Evolutionary conservation across 202 grass and related monocot genomes (phyloP).

Genomic region (Zoysia matrella): DNA sequence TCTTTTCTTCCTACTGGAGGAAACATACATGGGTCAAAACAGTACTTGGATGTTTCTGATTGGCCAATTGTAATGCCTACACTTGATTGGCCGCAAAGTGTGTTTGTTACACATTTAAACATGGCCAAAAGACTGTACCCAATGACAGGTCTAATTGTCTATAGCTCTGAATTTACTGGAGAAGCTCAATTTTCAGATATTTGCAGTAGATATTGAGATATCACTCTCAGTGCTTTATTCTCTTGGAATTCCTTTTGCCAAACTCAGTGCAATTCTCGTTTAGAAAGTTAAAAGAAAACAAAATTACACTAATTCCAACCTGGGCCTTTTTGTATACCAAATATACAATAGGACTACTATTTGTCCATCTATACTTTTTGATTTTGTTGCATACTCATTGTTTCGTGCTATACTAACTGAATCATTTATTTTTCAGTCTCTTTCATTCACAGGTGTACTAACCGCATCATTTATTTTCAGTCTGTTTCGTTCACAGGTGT

Average conservation of each 20-base stretch:
- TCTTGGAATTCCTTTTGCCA: slow-evolving; percentile 3
- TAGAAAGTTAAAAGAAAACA: not conserved
- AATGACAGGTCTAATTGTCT: not conserved
- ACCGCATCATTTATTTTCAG: too few species aligned
- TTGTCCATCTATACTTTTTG: not conserved
- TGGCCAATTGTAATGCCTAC: not conserved
- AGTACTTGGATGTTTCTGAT: not conserved
- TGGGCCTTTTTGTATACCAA: not conserved
- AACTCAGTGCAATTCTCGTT: not conserved
- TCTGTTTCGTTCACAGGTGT: too few species aligned
- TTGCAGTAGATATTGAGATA: not conserved
- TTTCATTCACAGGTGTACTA: too few species aligned
- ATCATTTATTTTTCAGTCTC: too few species aligned
- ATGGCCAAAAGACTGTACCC: not conserved
- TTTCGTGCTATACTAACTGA: not conserved
- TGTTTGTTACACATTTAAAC: not conserved
- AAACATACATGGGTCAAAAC: not conserved
- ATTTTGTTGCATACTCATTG: not conserved
- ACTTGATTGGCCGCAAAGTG: not conserved
- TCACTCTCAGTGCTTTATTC: not conserved
- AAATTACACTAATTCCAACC: slow-evolving; percentile 2
- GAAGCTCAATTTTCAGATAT: not conserved
- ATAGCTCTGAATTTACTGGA: not conserved
- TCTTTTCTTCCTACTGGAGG: slow-evolving; percentile 35
- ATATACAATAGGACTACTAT: not conserved